Evolutionary conservation across 768 basidiomycete species (phyloP), one percentile per base, ranked within the genome.

Genomic region (Cyathus striatus): DNA sequence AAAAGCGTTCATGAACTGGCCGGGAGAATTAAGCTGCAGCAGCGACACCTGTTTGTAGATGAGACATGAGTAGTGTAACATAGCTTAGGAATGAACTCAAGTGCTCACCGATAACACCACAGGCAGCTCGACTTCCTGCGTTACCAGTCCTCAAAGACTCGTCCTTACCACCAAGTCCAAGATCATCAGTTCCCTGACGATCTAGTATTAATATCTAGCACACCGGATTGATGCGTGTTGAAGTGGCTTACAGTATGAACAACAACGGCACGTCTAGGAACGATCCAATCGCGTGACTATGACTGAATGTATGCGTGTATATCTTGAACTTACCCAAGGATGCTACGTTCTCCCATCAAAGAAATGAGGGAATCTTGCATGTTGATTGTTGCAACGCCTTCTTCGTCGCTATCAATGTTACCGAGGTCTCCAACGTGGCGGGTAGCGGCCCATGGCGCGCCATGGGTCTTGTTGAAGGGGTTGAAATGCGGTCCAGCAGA

Each of bases 401-500:
- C 50, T 16, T 59, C 62, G 55, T 91, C 75, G 37, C 76, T 72
- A 53, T 74, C 51, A 55, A 91, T 77, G 55, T 91, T 90, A 4
- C 89, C 89, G 48, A 86, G 57, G 51, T 86, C 83, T 1, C 89
- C 89, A 22, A 85, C 79, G 59, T 90, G 89, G 45, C 87, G 69
- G 41, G 58, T 59, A 3, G 50, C 45, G 51, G 78, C 76, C 6
- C 61, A 58, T 7, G 75, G 84, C 3, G 73, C 83, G 44, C 87
- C 87, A 50, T 91, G 90, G 7, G 64, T 75, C 45, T 73, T 70
- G 16, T 62, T 68, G 61, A 70, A 73, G 0, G 86, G 86, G 65
- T 91, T 90, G 72, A 79, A 91, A 62, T 91, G 89, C 24, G 79
- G 50, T 2, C 86, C 86, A 24, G 88, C 74, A 16, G 85, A 83